Percentiles rank a stretch among this genome's conserved stretches.
Evolutionary conservation across 352 stramenopile species (phyloP).

Genomic region (Paralagenidium karlingii): DNA sequence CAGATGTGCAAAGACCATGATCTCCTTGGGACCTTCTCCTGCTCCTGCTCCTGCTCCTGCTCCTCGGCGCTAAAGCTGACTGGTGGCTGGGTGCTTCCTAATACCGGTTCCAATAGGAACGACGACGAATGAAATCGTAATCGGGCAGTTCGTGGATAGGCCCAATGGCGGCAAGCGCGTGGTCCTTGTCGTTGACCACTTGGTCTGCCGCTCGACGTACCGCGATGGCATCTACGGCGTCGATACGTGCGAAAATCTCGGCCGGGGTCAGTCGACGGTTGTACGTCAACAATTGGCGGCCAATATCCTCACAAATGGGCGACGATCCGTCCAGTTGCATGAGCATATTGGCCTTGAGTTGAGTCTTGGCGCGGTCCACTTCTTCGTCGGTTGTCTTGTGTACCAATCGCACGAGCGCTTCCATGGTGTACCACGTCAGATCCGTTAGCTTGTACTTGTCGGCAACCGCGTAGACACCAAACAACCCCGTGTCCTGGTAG

Average conservation of each 20-base stretch:
- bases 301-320: constrained; percentile 99
- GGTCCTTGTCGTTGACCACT: constrained; percentile 98
- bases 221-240: constrained; percentile 93
- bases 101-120: constrained; percentile 96
- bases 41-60: too few species aligned
- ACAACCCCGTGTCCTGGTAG: constrained; percentile 99
- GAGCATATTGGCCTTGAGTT: constrained; percentile 99
- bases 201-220: constrained; percentile 82
- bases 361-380: constrained; percentile 95
- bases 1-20: too few species aligned
- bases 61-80: too few species aligned
- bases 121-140: constrained; percentile 99
- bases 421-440: constrained; percentile 91
- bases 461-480: constrained; percentile 96
- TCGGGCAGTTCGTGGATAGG: constrained; percentile 98
- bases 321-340: constrained; percentile 98
- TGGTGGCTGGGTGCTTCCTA: too few species aligned
- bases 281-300: constrained; percentile 96
- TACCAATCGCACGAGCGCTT: constrained; percentile 90
- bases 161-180: constrained; percentile 95
- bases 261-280: constrained; percentile 94
- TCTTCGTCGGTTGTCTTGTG: constrained; percentile 96
- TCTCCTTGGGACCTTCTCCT: too few species aligned
- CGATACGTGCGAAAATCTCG: constrained; percentile 98
- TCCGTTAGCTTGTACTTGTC: constrained; percentile 94